Conservation (phyloP, 2,329 filamentous ascomycete genomes). For the Emericellopsis atlantica region DNA sequence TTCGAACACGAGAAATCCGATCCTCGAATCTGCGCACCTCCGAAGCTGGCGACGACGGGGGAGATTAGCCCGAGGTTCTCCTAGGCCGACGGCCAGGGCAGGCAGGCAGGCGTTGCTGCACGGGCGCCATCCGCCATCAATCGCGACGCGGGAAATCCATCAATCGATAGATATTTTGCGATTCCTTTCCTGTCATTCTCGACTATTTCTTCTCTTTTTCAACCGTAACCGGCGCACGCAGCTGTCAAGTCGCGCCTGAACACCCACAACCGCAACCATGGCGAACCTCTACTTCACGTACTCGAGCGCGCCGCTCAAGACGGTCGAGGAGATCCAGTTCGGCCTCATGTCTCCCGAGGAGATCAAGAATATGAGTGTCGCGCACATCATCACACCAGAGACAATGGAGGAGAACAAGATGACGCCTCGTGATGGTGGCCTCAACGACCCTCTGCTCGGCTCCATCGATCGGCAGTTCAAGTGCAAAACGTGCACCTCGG, state of each 20-base stretch:
- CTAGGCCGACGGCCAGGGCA: slow-evolving; percentile 30
- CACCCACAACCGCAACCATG: slow-evolving; percentile 47
- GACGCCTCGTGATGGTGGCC: slow-evolving; percentile 77
- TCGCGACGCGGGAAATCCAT: slow-evolving; percentile 18
- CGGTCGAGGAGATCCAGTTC: slow-evolving; percentile 98
- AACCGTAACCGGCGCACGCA: slow-evolving; percentile 6
- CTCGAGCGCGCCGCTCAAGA: slow-evolving; percentile 92
- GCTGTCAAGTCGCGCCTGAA: slow-evolving; percentile 3
- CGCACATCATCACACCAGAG: slow-evolving; percentile 94
- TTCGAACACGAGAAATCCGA: slow-evolving; percentile 22
- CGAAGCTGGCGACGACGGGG: slow-evolving; percentile 31
- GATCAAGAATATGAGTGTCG: slow-evolving; percentile 98
- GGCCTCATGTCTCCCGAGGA: slow-evolving; percentile 95
- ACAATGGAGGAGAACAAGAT: slow-evolving; percentile 96
- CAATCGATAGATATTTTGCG: slow-evolving; percentile 12
- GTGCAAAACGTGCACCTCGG: slow-evolving; percentile 92
- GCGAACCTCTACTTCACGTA: slow-evolving; percentile 83
- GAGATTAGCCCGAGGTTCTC: slow-evolving; percentile 30
- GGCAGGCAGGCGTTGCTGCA: slow-evolving; percentile 9
- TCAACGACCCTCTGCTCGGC: slow-evolving; percentile 92
- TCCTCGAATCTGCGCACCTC: slow-evolving; percentile 20
- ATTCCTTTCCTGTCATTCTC: slow-evolving; percentile 6
- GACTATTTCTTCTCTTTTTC: slow-evolving; percentile 11
- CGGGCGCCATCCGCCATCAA: slow-evolving; percentile 19
- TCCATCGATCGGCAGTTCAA: slow-evolving; percentile 93